A percentile compares a stretch with the other conserved stretches of the same genome.
Evolutionary conservation across 495 filamentous ascomycete species (phyloP).

Genomic region (Articulospora tetracladia): DNA sequence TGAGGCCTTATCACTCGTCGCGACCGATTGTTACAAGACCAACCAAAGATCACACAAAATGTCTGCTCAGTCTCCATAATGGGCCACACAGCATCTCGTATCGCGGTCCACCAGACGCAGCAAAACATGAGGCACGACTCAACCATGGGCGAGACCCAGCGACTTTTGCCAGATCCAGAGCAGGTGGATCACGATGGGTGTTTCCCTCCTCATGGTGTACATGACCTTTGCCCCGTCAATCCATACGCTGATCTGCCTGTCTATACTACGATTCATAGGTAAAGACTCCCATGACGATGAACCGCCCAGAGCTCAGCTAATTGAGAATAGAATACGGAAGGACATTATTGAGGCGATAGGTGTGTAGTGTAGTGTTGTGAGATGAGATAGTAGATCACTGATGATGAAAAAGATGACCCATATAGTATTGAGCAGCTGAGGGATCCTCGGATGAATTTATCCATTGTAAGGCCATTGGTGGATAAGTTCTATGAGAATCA

Average conservation of each 20-base stretch:
- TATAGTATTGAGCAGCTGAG: conserved; percentile 64
- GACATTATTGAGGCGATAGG: conserved; percentile 34
- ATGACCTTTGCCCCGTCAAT: conserved; percentile 22
- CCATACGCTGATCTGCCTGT: conserved; percentile 31
- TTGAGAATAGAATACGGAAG: conserved; percentile 22
- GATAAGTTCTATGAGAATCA: conserved; percentile 65
- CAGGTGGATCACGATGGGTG: conserved; percentile 16
- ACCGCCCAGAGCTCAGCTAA: neutral
- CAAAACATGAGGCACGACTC: neutral
- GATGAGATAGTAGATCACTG: too few species aligned
- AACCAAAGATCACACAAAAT: neutral
- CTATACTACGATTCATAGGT: conserved; percentile 45
- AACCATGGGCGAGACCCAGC: neutral
- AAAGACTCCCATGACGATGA: neutral
- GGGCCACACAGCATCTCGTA: conserved; percentile 15
- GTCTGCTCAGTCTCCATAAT: neutral
- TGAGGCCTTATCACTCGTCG: too few species aligned
- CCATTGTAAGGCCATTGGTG: conserved; percentile 63
- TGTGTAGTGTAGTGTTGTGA: neutral
- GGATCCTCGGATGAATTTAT: conserved; percentile 66
- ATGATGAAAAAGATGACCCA: conserved; percentile 44
- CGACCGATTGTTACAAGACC: too few species aligned
- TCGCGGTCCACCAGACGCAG: neutral
- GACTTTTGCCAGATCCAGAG: conserved; percentile 13
- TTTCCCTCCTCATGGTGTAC: conserved; percentile 20